A percentile compares a stretch with the other conserved stretches of the same genome.
Conservation (phyloP, 495 filamentous ascomycete species). For the Talaromyces nanjingensis region DNA sequence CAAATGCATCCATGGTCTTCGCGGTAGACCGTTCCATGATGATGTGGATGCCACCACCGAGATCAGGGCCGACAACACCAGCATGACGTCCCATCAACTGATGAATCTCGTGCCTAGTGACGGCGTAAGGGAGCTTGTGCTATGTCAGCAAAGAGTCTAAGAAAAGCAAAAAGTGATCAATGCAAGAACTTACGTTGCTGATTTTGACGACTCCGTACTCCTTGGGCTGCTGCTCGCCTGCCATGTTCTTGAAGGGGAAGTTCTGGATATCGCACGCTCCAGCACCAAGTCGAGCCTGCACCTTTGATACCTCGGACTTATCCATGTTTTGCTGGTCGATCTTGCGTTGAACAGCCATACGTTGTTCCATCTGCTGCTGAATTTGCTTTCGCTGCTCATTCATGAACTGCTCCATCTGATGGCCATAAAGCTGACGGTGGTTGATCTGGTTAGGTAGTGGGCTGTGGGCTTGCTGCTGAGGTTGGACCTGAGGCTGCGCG, state of each 20-base stretch:
- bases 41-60: slow-evolving; percentile 63
- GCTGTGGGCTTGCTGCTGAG: not conserved
- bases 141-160: slow-evolving; percentile 1
- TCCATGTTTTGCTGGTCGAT: slow-evolving; percentile 7
- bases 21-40: slow-evolving; percentile 74
- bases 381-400: slow-evolving; percentile 1
- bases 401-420: slow-evolving; percentile 1
- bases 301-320: not conserved
- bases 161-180: not conserved
- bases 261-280: slow-evolving; percentile 5
- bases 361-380: slow-evolving; percentile 2
- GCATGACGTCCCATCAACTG: slow-evolving; percentile 66
- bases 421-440: not conserved
- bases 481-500: not conserved
- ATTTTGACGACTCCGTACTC: slow-evolving; percentile 40
- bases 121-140: slow-evolving; percentile 55
- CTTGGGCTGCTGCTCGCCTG: slow-evolving; percentile 12
- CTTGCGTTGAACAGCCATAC: not conserved
- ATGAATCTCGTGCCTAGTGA: slow-evolving; percentile 59
- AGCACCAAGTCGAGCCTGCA: not conserved
- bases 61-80: slow-evolving; percentile 43
- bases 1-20: slow-evolving; percentile 72
- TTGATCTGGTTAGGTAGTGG: not conserved
- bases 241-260: slow-evolving; percentile 22
- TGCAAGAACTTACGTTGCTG: slow-evolving; percentile 33